Evolutionary conservation across 208 protist species (phyloP), one percentile per base, ranked within the genome.

Genomic region (Sergeia podlipaevii): DNA sequence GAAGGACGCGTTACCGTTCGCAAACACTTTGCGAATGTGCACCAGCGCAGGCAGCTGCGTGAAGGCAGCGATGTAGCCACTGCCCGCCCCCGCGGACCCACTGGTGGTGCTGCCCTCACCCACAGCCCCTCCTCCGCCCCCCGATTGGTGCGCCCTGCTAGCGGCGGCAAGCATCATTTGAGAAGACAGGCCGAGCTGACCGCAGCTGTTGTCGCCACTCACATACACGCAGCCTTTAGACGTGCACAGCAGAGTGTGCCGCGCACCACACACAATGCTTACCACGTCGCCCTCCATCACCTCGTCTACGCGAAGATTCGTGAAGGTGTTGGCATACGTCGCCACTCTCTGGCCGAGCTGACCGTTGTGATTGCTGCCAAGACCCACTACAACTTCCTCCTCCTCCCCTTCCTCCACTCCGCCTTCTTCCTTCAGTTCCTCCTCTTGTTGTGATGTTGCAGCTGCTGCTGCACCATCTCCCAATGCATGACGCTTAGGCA

Each of bases 311-410:
- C 66, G 64, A 18, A 92, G 65, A 51, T 74, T 59, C 1, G 61
- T 75, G 10, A 92, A 46, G 27, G 80, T 71, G 10, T 58, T 87
- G 32, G 70, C 60, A 60, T 88, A 89, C 33, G 66, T 80, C 11
- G 76, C 72, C 3, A 90, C 70, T 33, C 71, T 62, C 34, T 73
- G 63, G 33, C 85, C 79, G 0, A 93, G 70, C 60, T 93, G 85
- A 13, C 77, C 77, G 32, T 39, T 58, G 62, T 88, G 73, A 60
- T 93, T 93, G 58, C 65, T 86, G 30, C 85, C 85, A 58, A 93
- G 67, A n/a, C 81, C 85, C 46, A 80, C 85, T 0, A 75, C 15
- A 53, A 49, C 21, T 41, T 39, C 54, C 20, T n/a, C 36, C 6
- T 13, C 38, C 11, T 34, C 46, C 42, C 8, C 32, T 8, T 28